These are phyloP conservation scores for Serendipita sp. DNA, from an alignment of 768 basidiomycete species.

Conservation along the genomic window DNA sequence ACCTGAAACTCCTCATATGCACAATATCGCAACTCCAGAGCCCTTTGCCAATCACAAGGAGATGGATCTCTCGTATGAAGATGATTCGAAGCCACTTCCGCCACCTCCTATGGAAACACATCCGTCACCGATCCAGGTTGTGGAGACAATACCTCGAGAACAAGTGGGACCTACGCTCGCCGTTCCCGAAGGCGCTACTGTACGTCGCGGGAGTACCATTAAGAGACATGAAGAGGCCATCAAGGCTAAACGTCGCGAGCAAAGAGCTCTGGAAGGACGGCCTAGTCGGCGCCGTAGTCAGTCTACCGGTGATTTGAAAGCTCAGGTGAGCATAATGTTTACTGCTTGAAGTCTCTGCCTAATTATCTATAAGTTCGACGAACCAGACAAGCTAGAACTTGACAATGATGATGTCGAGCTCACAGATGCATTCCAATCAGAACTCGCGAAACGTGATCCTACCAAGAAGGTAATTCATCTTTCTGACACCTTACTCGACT, in stretches of 20 bases:
- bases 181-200: constrained; percentile 35
- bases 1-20: background rate
- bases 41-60: background rate
- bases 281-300: constrained; percentile 52
- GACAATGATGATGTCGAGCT: background rate
- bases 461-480: constrained; percentile 4
- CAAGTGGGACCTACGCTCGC: constrained; percentile 27
- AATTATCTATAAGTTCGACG: background rate
- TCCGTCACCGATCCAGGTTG: constrained; percentile 33
- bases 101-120: constrained; percentile 29
- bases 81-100: background rate
- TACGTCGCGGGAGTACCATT: constrained; percentile 32
- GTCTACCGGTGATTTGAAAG: constrained; percentile 61
- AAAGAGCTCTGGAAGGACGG: constrained; percentile 21
- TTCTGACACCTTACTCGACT: constrained; percentile 18
- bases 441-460: background rate
- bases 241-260: constrained; percentile 46
- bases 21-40: background rate
- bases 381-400: background rate
- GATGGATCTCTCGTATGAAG: background rate
- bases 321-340: constrained; percentile 15
- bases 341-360: background rate
- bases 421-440: constrained; percentile 1
- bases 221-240: constrained; percentile 49
- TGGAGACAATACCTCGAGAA: constrained; percentile 19